These are phyloP conservation scores for Picochlorum sp. DNA, from an alignment of 139 green algal species.

Conservation along the genomic window DNA sequence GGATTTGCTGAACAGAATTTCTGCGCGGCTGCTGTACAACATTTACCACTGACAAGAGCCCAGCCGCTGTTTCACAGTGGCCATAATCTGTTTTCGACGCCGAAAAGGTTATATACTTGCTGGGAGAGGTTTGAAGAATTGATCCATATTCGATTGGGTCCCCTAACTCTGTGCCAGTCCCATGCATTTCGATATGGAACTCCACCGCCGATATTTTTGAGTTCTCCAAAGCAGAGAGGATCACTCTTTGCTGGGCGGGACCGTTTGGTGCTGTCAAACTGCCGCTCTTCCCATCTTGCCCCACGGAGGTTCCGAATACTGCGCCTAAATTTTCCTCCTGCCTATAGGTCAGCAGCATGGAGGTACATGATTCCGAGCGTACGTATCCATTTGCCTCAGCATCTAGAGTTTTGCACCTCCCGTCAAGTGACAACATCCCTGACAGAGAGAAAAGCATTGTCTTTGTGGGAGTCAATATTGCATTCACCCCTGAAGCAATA, in stretches of 20 bases:
- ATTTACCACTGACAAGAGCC: conserved; percentile 40
- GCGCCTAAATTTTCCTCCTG: conserved; percentile 17
- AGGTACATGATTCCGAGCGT: conserved; percentile 31
- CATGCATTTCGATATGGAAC: conserved; percentile 40
- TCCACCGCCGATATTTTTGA: no score
- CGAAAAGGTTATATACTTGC: conserved; percentile 32
- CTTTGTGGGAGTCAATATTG: conserved; percentile 57
- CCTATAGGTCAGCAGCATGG: conserved; percentile 13
- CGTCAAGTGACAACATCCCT: conserved; percentile 32
- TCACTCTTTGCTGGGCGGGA: conserved; percentile 39
- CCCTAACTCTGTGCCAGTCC: conserved; percentile 44
- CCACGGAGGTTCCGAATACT: conserved; percentile 58
- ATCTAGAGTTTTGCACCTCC: conserved; percentile 51
- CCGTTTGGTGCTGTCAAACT: conserved; percentile 75
- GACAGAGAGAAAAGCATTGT: conserved; percentile 53
- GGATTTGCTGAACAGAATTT: neutral
- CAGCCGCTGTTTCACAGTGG: conserved; percentile 66
- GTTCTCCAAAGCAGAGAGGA: neutral
- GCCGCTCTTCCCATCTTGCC: conserved; percentile 76
- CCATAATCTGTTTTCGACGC: conserved; percentile 58
- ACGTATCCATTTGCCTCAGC: conserved; percentile 51
- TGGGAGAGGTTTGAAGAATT: conserved; percentile 14
- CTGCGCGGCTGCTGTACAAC: conserved; percentile 13
- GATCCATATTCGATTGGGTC: conserved; percentile 52
- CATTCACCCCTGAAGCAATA: conserved; percentile 46